Evolutionary conservation across 805 yeast genomes (phyloP), one percentile per base, ranked within the genome.

Genomic region (Kuraishia hungarica): DNA sequence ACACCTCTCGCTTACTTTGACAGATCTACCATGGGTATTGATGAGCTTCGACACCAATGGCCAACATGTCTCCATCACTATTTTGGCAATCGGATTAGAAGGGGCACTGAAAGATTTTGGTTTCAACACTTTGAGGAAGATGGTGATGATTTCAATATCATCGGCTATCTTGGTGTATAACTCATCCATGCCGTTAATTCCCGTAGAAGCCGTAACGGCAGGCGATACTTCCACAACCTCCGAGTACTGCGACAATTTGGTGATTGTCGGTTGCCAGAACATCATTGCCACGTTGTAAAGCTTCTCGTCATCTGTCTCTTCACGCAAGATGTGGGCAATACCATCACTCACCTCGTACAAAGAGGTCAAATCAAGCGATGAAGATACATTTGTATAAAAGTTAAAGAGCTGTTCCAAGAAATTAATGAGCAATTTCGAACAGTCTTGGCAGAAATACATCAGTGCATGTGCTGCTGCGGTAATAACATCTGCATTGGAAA

Each of bases 361-460:
- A 1, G 96, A 84, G 53, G 82, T 83, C 28, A 80, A 67, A 62
- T 88, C 96, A 47, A 91, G 71, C 7, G 79, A 73, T 54, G 72
- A 73, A 29, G 67, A 67, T 28, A 86, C 75, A 56, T 75, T 76
- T 53, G 80, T 79, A 69, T 90, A 93, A 57, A 94, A 83, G 59
- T 81, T 76, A 61, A 85, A 83, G 55, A 94, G 75, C 67, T 90
- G 96, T 54, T 83, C 89, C 60, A 90, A 72, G 66, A 80, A 89
- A 51, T 79, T 78, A 20, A 83, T 79, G 60, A 94, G 72, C 17
- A 83, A 73, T 13, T 68, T 63, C 0, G 92, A 80, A 64, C 99
- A 94, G 70, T 96, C 99, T 64, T 89, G 87, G 72, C 97, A 92
- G 64, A 94, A 89, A 66, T 83, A 93, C 92, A 90, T 89, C 63